Base-by-base conservation (phyloP, 78 protist genomes). In the Neovahlkampfia damariscottae region DNA sequence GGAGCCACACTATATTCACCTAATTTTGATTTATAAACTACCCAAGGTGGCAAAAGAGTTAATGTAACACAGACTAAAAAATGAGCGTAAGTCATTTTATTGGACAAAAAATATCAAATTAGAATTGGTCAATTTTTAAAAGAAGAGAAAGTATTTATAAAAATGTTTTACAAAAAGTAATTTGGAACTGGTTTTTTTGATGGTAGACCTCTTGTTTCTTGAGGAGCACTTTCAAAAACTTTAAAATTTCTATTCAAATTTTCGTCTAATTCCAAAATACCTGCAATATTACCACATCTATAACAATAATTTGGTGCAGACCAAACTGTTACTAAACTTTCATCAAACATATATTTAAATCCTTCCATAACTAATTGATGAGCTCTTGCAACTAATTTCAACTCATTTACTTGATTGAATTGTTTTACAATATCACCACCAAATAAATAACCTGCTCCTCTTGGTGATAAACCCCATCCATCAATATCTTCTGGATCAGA, bases 341-440 rank as follows among this genome's bases (percentile, higher is more conserved):
- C 96, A 74, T 86, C 79, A 79, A 95, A 97, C 95, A 93, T 90
- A 75, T 81, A 82, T 82, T 95, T 95, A 84, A 87, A 96, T n/a
- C 99, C 99, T 67, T 98, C 99, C 95, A 87, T 88, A 32, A 97
- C 98, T 28, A 97, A 89, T 84, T 98, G 99, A 67, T 98, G 99
- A 0, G 99, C 99, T 2, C 99, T 86, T 50, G 91, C 81, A 72
- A 98, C 94, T 62, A 95, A 77, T 8, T 82, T 87, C 41, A 98
- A 39, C 34, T 68, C 67, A 83, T 98, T 98, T 9, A 62, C 67
- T 1, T 27, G 66, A 50, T 84, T 86, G 82, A 98, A 98, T 85
- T 94, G 92, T 30, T 76, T 73, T 19, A 92, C 93, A 9, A 94
- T 93, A 38, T 95, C 89, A n/a, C 85, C 85, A 9, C 99, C 99